Percentiles rank a stretch among this genome's conserved stretches.
These are phyloP conservation scores for Chalaropsis thielavioides DNA, from an alignment of 2,329 filamentous ascomycete genomes.

Conservation along the genomic window DNA sequence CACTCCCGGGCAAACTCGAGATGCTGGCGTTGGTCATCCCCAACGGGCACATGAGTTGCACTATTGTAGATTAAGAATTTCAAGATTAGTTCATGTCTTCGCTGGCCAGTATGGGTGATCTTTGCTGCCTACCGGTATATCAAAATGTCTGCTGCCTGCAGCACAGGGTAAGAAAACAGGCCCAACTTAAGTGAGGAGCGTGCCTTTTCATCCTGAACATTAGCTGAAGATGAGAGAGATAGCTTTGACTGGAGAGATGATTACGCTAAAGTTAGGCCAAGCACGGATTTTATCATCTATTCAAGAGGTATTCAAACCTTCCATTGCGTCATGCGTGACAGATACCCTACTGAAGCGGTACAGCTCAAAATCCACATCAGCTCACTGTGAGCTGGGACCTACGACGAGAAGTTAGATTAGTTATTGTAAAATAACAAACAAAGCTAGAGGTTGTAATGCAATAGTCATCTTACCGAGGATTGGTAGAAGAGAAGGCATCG, in stretches of 20 bases:
- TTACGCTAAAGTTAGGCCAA: background rate
- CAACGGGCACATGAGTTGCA: conserved; percentile 88
- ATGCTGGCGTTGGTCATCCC: conserved; percentile 89
- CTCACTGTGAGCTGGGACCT: conserved; percentile 69
- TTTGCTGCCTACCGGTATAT: conserved; percentile 49
- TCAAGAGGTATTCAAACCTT: conserved; percentile 44
- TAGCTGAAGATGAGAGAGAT: conserved; percentile 43
- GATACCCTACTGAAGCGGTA: conserved; percentile 77
- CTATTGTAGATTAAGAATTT: conserved; percentile 27
- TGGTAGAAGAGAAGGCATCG: conserved; percentile 71
- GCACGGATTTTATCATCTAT: background rate
- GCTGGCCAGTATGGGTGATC: background rate
- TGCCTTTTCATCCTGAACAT: conserved; percentile 41
- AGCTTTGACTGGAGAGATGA: conserved; percentile 50
- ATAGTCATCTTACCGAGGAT: conserved; percentile 40
- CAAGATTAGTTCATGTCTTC: background rate
- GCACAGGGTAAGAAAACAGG: conserved; percentile 87
- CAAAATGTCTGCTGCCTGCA: conserved; percentile 88
- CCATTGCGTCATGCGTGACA: conserved; percentile 99
- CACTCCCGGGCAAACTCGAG: conserved; percentile 83
- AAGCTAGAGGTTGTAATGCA: background rate
- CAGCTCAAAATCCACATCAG: conserved; percentile 97
- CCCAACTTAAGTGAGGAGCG: conserved; percentile 61
- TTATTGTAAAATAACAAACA: background rate
- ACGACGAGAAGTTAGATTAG: background rate